Conservation (phyloP, 2,329 filamentous ascomycete genomes). For the Sphaerostilbella broomeana region DNA sequence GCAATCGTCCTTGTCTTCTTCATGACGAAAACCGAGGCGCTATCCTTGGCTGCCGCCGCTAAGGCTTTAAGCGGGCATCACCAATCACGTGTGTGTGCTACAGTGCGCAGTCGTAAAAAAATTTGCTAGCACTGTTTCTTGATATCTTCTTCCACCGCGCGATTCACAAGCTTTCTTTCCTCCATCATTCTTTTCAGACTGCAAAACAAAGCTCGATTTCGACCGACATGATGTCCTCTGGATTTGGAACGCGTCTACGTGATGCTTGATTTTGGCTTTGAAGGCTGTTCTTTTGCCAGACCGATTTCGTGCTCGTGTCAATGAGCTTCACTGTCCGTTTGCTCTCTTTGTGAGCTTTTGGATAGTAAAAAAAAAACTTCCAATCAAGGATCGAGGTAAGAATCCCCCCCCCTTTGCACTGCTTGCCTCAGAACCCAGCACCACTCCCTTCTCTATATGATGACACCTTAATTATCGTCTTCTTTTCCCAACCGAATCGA, state of each 20-base stretch:
- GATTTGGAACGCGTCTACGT: no score
- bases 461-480: slow-evolving; percentile 66
- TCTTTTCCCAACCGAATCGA: slow-evolving; percentile 87
- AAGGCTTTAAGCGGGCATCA: slow-evolving; percentile 1
- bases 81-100: slow-evolving; percentile 19
- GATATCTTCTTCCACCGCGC: slow-evolving; percentile 26
- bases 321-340: slow-evolving; percentile 1
- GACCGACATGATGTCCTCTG: not conserved
- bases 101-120: slow-evolving; percentile 24
- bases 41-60: slow-evolving; percentile 15
- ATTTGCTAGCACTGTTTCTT: slow-evolving; percentile 26
- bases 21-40: slow-evolving; percentile 5
- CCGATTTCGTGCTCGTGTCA: not conserved
- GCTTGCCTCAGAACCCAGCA: slow-evolving; percentile 12
- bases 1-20: not conserved
- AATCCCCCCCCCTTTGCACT: slow-evolving; percentile 14
- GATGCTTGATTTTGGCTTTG: not conserved
- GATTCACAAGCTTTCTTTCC: slow-evolving; percentile 1
- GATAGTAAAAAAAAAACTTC: no score
- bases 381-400: slow-evolving; percentile 20
- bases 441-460: slow-evolving; percentile 42
- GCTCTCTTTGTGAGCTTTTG: slow-evolving; percentile 1
- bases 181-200: not conserved
- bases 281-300: not conserved
- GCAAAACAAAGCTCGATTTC: not conserved